These are phyloP conservation scores for Mrakia hoshinonis DNA, from an alignment of 768 basidiomycete genomes.

Conservation along the genomic window DNA sequence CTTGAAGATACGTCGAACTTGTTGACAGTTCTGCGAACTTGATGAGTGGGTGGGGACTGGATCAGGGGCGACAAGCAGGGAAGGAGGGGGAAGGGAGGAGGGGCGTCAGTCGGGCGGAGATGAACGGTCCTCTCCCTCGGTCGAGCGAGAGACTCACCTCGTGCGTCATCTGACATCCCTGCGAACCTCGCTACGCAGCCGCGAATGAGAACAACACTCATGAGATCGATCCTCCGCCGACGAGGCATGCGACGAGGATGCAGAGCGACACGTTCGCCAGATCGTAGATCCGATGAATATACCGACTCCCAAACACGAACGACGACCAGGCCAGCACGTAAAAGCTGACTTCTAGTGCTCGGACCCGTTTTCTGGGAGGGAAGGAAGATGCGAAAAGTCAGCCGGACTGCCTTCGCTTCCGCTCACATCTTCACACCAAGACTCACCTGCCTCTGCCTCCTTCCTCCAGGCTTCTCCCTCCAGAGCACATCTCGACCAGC, in stretches of 20 bases:
- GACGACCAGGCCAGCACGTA: constrained; percentile 47
- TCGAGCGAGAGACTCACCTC: too few relatives aligned
- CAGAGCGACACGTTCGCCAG: constrained; percentile 48
- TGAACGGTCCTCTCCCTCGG: too few relatives aligned
- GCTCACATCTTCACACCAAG: neutral
- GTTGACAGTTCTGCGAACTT: too few relatives aligned
- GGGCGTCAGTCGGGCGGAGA: too few relatives aligned
- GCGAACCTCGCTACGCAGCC: neutral
- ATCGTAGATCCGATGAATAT: constrained; percentile 60
- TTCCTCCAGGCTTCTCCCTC: neutral
- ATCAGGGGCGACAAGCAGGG: too few relatives aligned
- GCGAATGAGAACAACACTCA: neutral
- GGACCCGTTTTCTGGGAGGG: neutral
- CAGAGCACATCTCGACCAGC: constrained; percentile 16
- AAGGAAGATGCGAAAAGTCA: constrained; percentile 2
- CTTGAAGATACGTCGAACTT: too few relatives aligned
- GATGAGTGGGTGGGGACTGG: too few relatives aligned
- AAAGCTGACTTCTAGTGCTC: neutral
- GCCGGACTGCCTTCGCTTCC: neutral
- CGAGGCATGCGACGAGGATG: neutral
- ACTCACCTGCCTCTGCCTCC: neutral
- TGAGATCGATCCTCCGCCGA: neutral
- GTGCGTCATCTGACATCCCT: too few relatives aligned
- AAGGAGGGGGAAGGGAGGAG: too few relatives aligned
- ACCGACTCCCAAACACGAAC: constrained; percentile 60